Evolutionary conservation across 2,329 filamentous ascomycete genomes (phyloP), one percentile per base, ranked within the genome.

Genomic region (Colletotrichum cuscutae): DNA sequence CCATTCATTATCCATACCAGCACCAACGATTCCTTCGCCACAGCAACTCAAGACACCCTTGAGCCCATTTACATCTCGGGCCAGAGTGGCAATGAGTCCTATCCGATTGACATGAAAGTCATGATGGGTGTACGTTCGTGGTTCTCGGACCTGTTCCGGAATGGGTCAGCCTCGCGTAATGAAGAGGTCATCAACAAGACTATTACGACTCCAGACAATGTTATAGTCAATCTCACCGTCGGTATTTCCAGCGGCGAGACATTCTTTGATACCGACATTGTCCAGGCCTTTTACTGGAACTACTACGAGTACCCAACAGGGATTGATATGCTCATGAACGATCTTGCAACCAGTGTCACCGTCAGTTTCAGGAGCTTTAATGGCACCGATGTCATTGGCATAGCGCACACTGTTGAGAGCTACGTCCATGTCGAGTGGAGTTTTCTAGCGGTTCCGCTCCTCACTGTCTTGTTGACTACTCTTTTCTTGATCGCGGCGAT

Each of bases 241-340:
- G 80, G 79, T 24, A 80, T 81, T 35, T 78, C 79, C 2, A 78
- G 75, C 8, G 79, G 80, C 13, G 76, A 76, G 56, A 81, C 79
- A 5, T 80, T 80, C 69, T 81, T 81, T 73, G 80, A 81, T 65
- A 80, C 78, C 1, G 82, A 83, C 65, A 78, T 82, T 59, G 80
- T 83, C 15, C 81, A 82, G 30, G 81, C 81, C 2, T 83, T 83
- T 61, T 83, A 83, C 76, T 82, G 80, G 81, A 81, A 82, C 72
- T 82, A 83, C 77, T 82, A 82, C 76, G 76, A 83, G 65, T 82
- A 82, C 56, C 73, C 76, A 1, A 35, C 72, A 13, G 81, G 82
- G 0, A 73, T 83, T 3, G 79, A 80, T 62, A 77, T 81, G 75
- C 77, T 82, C n/a, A 78, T 83, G 75, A 67, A 68, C 35, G 81